Percentiles rank a stretch among this genome's conserved stretches.
Evolutionary conservation across 73 alveolate species (phyloP).

Genomic region (Paramecium biaurelia): DNA sequence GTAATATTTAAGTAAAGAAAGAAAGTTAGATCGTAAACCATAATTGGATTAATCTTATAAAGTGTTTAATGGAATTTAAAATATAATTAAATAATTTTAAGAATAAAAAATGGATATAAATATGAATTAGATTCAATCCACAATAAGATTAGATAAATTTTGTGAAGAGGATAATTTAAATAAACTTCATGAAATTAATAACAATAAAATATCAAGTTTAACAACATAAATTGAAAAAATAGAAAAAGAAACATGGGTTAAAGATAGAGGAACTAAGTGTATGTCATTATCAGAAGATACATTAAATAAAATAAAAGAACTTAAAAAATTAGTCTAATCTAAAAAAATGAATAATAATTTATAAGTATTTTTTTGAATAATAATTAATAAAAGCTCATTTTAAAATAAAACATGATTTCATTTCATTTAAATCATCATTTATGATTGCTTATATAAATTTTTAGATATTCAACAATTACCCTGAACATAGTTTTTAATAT

Average conservation of each 20-base stretch:
- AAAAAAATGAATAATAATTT: not conserved
- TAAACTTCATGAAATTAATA: not conserved
- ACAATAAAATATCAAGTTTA: not conserved
- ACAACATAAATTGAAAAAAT: not conserved
- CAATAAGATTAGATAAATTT: constrained; percentile 37
- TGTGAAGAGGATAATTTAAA: constrained; percentile 3
- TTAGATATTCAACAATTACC: not conserved
- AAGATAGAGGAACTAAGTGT: constrained; percentile 6
- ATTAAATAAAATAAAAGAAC: not conserved
- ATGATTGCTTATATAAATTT: not conserved
- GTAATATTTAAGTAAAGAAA: constrained; percentile 26
- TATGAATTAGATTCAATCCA: constrained; percentile 5
- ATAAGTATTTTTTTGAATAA: not conserved
- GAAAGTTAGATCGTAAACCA: constrained; percentile 43
- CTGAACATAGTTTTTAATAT: not conserved
- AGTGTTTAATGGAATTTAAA: not conserved
- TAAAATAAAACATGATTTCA: not conserved
- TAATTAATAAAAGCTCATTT: not conserved
- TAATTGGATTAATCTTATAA: not conserved
- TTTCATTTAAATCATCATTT: not conserved
- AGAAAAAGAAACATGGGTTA: constrained; percentile 29
- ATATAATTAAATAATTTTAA: not conserved
- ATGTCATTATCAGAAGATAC: not conserved
- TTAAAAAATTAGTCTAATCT: not conserved
- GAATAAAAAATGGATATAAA: constrained; percentile 1